Evolutionary conservation across 495 filamentous ascomycete species (phyloP).

Genomic region (Penicillium verhagenii): DNA sequence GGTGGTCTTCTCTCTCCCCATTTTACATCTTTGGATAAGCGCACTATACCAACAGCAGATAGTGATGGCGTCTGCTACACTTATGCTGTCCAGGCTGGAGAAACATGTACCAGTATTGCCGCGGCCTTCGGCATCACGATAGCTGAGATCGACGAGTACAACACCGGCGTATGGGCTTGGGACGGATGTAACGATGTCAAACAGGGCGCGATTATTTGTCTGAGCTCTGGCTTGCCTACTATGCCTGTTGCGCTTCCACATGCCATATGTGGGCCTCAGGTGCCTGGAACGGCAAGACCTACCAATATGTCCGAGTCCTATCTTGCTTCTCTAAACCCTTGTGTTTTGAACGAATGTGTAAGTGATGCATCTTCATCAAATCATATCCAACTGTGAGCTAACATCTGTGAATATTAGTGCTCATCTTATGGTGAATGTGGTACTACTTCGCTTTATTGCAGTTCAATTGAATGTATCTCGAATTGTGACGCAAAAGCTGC

Average conservation of each 20-base stretch:
- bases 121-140: conserved; percentile 3
- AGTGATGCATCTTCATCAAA: not conserved
- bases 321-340: conserved; percentile 18
- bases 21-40: not conserved
- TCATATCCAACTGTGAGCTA: not conserved
- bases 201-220: conserved; percentile 13
- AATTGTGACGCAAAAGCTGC: not conserved
- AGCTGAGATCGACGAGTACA: conserved; percentile 14
- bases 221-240: conserved; percentile 13
- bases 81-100: conserved; percentile 5
- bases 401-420: conserved; percentile 3
- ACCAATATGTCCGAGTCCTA: conserved; percentile 6
- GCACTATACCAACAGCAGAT: not conserved
- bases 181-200: conserved; percentile 4
- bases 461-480: not conserved
- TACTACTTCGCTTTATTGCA: not conserved
- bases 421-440: conserved; percentile 5
- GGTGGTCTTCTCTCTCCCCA: not conserved
- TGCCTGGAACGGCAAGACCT: conserved; percentile 15
- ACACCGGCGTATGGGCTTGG: conserved; percentile 11
- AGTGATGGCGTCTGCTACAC: conserved; percentile 3
- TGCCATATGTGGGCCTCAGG: conserved; percentile 21
- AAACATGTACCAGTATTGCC: conserved; percentile 12
- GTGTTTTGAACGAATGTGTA: conserved; percentile 10
- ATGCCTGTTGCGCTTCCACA: conserved; percentile 22